These are phyloP conservation scores for Earliella scabrosa DNA, from an alignment of 1,284 basidiomycete genomes.

Conservation along the genomic window DNA sequence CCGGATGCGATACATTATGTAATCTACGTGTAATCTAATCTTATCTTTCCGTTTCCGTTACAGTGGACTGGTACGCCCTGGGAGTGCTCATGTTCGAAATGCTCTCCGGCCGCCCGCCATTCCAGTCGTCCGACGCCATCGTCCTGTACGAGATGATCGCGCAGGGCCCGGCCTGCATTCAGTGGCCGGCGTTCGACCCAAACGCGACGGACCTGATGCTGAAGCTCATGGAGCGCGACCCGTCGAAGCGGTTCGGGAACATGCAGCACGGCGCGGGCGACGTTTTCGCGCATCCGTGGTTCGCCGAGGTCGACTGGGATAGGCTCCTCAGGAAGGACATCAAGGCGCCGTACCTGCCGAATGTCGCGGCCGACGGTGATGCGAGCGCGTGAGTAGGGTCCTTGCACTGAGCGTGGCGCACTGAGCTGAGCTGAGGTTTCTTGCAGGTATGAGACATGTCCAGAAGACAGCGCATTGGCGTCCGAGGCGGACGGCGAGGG, in stretches of 20 bases:
- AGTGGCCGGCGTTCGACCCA: conserved; percentile 90
- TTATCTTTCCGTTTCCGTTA: too few relatives aligned
- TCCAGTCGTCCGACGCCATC: conserved; percentile 62
- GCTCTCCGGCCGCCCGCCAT: conserved; percentile 87
- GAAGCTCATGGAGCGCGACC: conserved; percentile 89
- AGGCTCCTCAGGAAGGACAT: conserved; percentile 87
- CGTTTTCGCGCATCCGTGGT: conserved; percentile 97
- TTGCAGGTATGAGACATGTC: conserved; percentile 75
- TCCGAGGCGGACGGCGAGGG: conserved; percentile 59
- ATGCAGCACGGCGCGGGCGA: conserved; percentile 91
- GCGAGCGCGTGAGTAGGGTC: conserved; percentile 90
- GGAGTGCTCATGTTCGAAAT: conserved; percentile 98
- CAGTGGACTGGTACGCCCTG: conserved; percentile 99
- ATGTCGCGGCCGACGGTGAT: conserved; percentile 85
- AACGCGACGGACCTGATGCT: conserved; percentile 89
- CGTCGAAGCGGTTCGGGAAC: conserved; percentile 94
- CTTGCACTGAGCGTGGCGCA: neutral
- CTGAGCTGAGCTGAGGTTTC: neutral
- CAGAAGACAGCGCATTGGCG: conserved; percentile 73
- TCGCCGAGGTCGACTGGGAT: conserved; percentile 95
- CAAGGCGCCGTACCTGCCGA: conserved; percentile 94
- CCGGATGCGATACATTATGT: too few relatives aligned
- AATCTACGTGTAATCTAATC: too few relatives aligned
- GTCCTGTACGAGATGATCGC: conserved; percentile 83
- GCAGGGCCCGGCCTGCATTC: conserved; percentile 75